These are phyloP conservation scores for Cryptococcus sp. DNA, from an alignment of 1,284 basidiomycete species.

Conservation along the genomic window DNA sequence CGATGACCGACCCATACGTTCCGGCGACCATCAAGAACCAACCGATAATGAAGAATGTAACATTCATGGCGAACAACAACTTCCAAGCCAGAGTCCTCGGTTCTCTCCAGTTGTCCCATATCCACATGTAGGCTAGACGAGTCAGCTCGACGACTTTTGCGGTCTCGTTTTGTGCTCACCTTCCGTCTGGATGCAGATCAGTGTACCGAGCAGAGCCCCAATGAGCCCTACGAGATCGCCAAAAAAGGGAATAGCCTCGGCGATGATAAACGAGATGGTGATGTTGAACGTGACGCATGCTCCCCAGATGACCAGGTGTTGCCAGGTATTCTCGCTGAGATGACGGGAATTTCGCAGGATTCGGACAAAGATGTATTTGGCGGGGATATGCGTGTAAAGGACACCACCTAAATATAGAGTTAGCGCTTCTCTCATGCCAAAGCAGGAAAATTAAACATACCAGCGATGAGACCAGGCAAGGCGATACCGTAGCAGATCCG, in stretches of 20 bases:
- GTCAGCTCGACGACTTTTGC: no score
- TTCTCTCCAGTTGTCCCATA: constrained; percentile 24
- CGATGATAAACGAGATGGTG: constrained; percentile 14
- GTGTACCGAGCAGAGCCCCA: constrained; percentile 23
- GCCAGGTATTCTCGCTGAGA: constrained; percentile 54
- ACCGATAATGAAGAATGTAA: constrained; percentile 24
- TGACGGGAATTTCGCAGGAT: constrained; percentile 56
- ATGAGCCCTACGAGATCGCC: constrained; percentile 21
- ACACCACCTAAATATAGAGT: constrained; percentile 10
- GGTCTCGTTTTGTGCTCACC: no score
- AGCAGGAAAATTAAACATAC: not conserved
- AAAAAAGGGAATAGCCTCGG: constrained; percentile 22
- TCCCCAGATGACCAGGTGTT: constrained; percentile 57
- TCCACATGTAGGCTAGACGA: constrained; percentile 25
- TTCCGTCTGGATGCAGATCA: constrained; percentile 6
- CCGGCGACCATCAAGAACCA: constrained; percentile 30
- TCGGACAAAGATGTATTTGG: constrained; percentile 53
- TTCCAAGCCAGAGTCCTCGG: constrained; percentile 13
- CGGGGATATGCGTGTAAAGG: constrained; percentile 32
- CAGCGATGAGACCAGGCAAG: constrained; percentile 33
- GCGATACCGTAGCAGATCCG: constrained; percentile 37
- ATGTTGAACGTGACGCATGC: constrained; percentile 7
- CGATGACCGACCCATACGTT: constrained; percentile 26
- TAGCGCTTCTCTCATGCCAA: not conserved
- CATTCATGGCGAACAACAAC: constrained; percentile 19